A percentile compares a stretch with the other conserved stretches of the same genome.
Evolutionary conservation across 352 stramenopile species (phyloP).

Genomic region (Pythium guiyangense): DNA sequence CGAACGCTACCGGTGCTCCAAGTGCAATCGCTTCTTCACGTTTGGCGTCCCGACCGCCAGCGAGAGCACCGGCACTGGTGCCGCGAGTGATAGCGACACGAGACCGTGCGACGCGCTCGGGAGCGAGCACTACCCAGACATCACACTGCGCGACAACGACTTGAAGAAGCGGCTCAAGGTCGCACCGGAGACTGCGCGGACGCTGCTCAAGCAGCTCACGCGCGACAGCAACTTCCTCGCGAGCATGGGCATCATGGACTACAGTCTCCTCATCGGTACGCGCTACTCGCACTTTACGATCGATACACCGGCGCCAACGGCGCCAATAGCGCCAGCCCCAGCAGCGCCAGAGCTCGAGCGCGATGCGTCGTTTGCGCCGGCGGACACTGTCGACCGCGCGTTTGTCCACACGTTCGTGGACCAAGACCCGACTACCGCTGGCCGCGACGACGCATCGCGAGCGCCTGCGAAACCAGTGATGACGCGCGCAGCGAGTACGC

Average conservation of each 20-base stretch:
- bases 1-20: slow-evolving; percentile 76
- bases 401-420: slow-evolving; percentile 34
- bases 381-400: slow-evolving; percentile 18
- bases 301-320: slow-evolving; percentile 14
- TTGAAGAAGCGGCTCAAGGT: slow-evolving; percentile 83
- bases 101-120: slow-evolving; percentile 43
- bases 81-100: slow-evolving; percentile 13
- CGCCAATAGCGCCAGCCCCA: not conserved
- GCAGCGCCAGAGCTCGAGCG: slow-evolving; percentile 8
- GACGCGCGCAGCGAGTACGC: not conserved
- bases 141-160: slow-evolving; percentile 82
- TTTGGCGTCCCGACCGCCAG: slow-evolving; percentile 38
- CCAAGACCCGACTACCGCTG: not conserved
- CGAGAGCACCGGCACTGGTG: not conserved
- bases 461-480: too few species aligned
- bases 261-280: slow-evolving; percentile 83
- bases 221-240: slow-evolving; percentile 82
- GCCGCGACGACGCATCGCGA: slow-evolving; percentile 14
- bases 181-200: slow-evolving; percentile 34
- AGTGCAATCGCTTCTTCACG: slow-evolving; percentile 82
- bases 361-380: not conserved
- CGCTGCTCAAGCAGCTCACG: slow-evolving; percentile 76
- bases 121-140: slow-evolving; percentile 78
- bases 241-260: slow-evolving; percentile 89
- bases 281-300: slow-evolving; percentile 86